A percentile compares a stretch with the other conserved stretches of the same genome.
phyloP scores from a whole-genome alignment of 495 filamentous ascomycete species.

The Neurospora sp. region DNA sequence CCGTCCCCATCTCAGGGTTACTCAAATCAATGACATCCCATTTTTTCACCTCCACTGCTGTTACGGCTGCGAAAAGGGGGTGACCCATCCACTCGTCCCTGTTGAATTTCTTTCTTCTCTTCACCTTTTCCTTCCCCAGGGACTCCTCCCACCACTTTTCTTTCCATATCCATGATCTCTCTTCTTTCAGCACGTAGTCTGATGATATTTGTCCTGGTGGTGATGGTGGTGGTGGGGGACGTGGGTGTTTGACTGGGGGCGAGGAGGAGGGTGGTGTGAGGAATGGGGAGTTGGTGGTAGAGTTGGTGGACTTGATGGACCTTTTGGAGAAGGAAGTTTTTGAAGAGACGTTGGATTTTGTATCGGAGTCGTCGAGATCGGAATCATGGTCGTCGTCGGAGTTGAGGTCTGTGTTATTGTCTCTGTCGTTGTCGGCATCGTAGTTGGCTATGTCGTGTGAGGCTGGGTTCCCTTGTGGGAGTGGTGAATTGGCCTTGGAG shows the following conservation, averaged over 20 bases:
- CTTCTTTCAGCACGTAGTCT: not conserved
- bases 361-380: not conserved
- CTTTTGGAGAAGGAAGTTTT: not conserved
- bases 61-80: not conserved
- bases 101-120: not conserved
- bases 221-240: not conserved
- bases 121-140: not conserved
- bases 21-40: not conserved
- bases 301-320: not conserved
- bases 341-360: not conserved
- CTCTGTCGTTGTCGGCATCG: not conserved
- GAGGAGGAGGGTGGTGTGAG: not conserved
- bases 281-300: not conserved
- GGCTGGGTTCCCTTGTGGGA: too few relatives aligned
- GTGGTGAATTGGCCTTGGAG: not conserved
- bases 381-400: not conserved
- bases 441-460: not conserved
- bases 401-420: not conserved
- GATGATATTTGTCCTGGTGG: not conserved
- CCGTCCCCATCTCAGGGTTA: not conserved
- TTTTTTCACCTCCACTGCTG: not conserved
- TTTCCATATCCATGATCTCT: conserved; percentile 10
- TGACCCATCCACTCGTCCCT: not conserved
- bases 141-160: conserved; percentile 48
- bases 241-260: not conserved